Conservation (phyloP, 768 basidiomycete species). For the Suillus sp. region DNA sequence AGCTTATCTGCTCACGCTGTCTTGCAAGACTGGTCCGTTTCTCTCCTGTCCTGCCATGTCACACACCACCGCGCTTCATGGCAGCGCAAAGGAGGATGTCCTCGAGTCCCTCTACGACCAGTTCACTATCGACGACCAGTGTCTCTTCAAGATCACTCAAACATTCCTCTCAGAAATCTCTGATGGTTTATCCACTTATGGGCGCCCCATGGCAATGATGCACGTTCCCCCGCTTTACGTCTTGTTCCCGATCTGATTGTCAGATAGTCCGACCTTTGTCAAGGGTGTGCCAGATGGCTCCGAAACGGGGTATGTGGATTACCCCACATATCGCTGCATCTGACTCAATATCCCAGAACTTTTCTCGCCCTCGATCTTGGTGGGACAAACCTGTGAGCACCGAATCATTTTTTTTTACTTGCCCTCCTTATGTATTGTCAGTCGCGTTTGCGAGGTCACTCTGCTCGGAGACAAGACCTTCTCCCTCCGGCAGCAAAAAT, state of each 20-base stretch:
- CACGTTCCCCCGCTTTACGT: slow-evolving; percentile 35
- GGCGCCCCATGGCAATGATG: slow-evolving; percentile 93
- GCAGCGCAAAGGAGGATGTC: slow-evolving; percentile 45
- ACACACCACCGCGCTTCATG: slow-evolving; percentile 42
- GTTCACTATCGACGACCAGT: slow-evolving; percentile 65
- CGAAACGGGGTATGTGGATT: slow-evolving; percentile 77
- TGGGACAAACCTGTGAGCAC: slow-evolving; percentile 90
- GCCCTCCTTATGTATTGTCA: slow-evolving; percentile 32
- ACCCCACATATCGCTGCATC: slow-evolving; percentile 12
- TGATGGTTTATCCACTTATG: slow-evolving; percentile 71
- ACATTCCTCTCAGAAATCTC: slow-evolving; percentile 83
- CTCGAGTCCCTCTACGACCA: slow-evolving; percentile 70
- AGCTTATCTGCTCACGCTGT: slow-evolving; percentile 5
- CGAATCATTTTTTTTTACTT: not conserved
- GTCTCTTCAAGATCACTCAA: slow-evolving; percentile 68
- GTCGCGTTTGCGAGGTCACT: slow-evolving; percentile 92
- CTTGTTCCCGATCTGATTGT: not conserved
- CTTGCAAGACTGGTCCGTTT: not conserved
- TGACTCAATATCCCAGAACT: slow-evolving; percentile 52
- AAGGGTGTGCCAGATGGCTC: slow-evolving; percentile 93
- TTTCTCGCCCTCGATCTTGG: slow-evolving; percentile 97
- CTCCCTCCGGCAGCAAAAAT: slow-evolving; percentile 91
- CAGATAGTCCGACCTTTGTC: slow-evolving; percentile 84
- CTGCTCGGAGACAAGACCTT: slow-evolving; percentile 92
- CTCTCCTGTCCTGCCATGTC: slow-evolving; percentile 31